Evolutionary conservation across 1,139 yeast genomes (phyloP).

Genomic region (Kluyveromyces sp.): DNA sequence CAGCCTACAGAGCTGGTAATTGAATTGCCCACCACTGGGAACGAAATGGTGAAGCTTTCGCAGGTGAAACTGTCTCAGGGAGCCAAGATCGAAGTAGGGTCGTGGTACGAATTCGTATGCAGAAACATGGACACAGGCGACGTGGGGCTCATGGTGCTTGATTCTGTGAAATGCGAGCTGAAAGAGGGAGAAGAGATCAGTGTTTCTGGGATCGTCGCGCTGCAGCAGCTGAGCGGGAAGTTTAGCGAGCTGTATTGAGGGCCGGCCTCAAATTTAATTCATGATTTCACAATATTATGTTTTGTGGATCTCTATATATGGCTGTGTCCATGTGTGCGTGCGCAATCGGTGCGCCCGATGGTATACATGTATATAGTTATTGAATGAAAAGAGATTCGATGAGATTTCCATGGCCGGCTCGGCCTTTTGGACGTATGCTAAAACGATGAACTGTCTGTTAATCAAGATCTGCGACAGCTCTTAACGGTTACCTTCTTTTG

Average conservation of each 20-base stretch:
- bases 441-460: too few relatives aligned
- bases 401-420: too few relatives aligned
- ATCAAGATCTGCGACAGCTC: too few relatives aligned
- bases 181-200: constrained; percentile 27
- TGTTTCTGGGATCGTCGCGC: constrained; percentile 27
- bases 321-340: background rate
- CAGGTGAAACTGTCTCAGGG: constrained; percentile 25
- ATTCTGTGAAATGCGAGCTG: constrained; percentile 26
- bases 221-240: constrained; percentile 25
- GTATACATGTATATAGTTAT: background rate
- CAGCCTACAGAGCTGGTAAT: constrained; percentile 24
- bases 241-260: constrained; percentile 28
- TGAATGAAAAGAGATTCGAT: too few relatives aligned
- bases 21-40: constrained; percentile 25
- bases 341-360: too few relatives aligned
- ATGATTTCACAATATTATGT: background rate
- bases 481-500: background rate
- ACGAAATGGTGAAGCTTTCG: constrained; percentile 27
- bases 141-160: constrained; percentile 28
- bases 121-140: constrained; percentile 31
- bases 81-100: constrained; percentile 22
- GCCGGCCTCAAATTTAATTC: background rate
- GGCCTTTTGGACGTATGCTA: too few relatives aligned
- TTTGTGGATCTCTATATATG: background rate
- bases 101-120: constrained; percentile 32